Evolutionary conservation across 257 asterid genomes (phyloP).

Genomic region (Jasminum sambac): DNA sequence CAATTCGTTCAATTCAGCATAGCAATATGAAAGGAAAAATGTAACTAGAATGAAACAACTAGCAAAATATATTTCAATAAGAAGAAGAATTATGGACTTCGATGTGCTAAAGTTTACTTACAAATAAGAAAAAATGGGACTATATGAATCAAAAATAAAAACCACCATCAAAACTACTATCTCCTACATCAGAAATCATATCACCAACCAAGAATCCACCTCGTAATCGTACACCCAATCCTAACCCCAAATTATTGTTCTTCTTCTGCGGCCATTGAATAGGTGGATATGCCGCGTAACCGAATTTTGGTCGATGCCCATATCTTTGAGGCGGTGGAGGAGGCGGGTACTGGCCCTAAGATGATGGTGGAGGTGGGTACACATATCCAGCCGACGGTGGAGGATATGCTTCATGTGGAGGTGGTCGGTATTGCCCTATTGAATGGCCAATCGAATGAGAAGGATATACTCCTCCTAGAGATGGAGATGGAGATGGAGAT

Average conservation of each 20-base stretch:
- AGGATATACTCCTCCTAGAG: no score
- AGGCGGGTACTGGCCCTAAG: background rate
- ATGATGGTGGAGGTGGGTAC: no score
- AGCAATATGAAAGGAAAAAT: no score
- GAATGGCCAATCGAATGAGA: no score
- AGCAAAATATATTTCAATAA: no score
- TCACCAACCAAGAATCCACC: constrained; percentile 53
- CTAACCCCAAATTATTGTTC: constrained; percentile 38
- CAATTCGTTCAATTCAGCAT: no score
- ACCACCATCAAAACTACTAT: constrained; percentile 20
- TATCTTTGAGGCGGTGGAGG: constrained; percentile 21
- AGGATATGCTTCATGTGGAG: no score
- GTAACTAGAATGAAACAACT: no score
- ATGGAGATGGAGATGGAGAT: no score
- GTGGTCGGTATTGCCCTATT: no score
- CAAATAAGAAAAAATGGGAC: background rate
- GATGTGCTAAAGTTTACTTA: background rate
- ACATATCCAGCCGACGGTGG: no score
- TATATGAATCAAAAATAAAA: constrained; percentile 30
- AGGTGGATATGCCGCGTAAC: constrained; percentile 44
- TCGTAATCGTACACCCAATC: constrained; percentile 48
- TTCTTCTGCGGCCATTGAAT: constrained; percentile 34
- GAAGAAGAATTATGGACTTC: no score
- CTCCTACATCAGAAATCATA: constrained; percentile 37
- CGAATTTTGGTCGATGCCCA: constrained; percentile 32